Base-by-base conservation (phyloP, 2,329 filamentous ascomycete species). In the Talaromyces sp. region DNA sequence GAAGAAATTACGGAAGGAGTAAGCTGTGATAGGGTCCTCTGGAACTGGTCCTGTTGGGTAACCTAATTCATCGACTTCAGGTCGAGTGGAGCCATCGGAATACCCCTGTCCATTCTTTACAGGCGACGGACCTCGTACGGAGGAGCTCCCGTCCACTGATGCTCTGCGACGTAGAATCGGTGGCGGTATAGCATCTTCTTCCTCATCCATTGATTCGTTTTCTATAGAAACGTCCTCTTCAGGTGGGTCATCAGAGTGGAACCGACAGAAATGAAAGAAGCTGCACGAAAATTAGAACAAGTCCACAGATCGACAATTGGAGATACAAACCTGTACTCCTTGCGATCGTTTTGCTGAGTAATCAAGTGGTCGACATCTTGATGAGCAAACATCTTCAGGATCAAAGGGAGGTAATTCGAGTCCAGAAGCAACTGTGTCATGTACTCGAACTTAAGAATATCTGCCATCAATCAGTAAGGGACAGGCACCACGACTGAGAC, bases 381-480 rank as follows among this genome's bases (percentile, higher is more conserved):
- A 73, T 97, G 89, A 59, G 94, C 93, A 76, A 97, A 93, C 58
- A 97, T 87, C 79, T 98, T 98, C 37, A 99, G 81, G 27, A 97
- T 90, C 35, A 99, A 82, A 0, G 94, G 94, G 7, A 99, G 84
- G 75, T 97, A 99, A 76, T 97, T 98, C 3, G 92, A 95, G 77
- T 99, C 95, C 33, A 99, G 84, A 11, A 99, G 82, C 2, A 99
- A 85, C 74, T 99, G 95, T 0, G 93, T 94, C 73, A 99, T 82
- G 73, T 97, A 98, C 78, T 99, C 95, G 70, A 95, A 97, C 75
- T 97, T 97, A 69, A 99, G 82, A 33, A 98, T 86, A 75, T 99
- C 92, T 96, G 57, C 4, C 52, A 4, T 22, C 13, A 14, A 56
- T 72, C 64, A 67, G 69, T 64, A 76, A 70, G 47, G 62, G 43